Evolutionary conservation across 352 stramenopile species (phyloP), one percentile per base, ranked within the genome.

Genomic region (Phytophthora idaei): DNA sequence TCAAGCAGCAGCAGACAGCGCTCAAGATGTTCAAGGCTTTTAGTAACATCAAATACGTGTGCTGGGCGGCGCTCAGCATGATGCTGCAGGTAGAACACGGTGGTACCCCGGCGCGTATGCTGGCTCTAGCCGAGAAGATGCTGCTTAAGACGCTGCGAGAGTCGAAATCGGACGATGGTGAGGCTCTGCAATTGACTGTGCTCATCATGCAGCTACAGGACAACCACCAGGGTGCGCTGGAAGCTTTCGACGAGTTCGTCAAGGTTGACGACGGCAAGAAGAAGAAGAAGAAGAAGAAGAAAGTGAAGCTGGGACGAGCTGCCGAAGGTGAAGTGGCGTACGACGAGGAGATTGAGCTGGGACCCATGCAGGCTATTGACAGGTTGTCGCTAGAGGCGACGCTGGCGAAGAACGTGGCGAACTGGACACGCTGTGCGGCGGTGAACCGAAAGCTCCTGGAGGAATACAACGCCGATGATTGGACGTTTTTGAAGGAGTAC

Each of bases 21-120:
- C 79, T 94, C 60, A 94, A 94, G 66, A 92, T 95, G 82, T 92
- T 88, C 67, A 93, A 93, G 68, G 67, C 79, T 1, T 94, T 94
- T 51, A 69, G 64, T 29, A 89, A 81, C 28, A 67, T 82, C 34
- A 92, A 90, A 67, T 92, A 92, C 71, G 75, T 95, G 48, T 92
- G 84, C 71, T 95, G 87, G 85, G 87, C 85, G 8, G 81, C 81
- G 45, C 60, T 92, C 53, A 90, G 85, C 57, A 94, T 95, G 86
- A 81, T 93, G 69, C 64, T 95, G 59, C 86, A 94, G 71, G 84
- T 95, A 62, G 67, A 91, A 56, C 84, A 91, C 65, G 66, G 68
- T 57, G 69, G 76, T 9, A 80, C 85, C 25, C 84, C 87, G 0
- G 32, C 81, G 17, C 87, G 89, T 47, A 94, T 95, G 80, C 76